Percentiles rank a stretch among this genome's conserved stretches.
phyloP scores from a whole-genome alignment of 2,329 filamentous ascomycete species.

The Pseudogymnoascus sp. region DNA sequence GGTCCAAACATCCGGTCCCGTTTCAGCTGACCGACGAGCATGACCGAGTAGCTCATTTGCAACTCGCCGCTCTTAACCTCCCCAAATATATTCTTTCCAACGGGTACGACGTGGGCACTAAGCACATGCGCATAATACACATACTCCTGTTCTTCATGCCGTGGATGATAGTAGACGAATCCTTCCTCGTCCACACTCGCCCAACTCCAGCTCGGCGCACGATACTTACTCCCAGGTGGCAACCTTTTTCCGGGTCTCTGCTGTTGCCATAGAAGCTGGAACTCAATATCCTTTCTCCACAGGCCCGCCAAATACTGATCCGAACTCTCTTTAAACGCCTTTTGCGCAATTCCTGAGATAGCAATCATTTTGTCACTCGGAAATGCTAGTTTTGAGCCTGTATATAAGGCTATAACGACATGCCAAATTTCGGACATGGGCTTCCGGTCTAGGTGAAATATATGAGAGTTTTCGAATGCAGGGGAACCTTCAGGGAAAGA shows the following conservation, averaged over 20 bases:
- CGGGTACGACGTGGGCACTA: background rate
- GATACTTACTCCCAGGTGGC: background rate
- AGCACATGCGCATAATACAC: background rate
- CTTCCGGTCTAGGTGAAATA: constrained; percentile 8
- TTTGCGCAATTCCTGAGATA: constrained; percentile 11
- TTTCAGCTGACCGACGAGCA: background rate
- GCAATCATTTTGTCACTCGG: constrained; percentile 12
- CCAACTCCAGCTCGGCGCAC: constrained; percentile 12
- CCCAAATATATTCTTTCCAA: background rate
- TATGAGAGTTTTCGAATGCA: background rate
- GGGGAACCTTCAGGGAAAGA: constrained; percentile 11
- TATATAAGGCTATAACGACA: constrained; percentile 9
- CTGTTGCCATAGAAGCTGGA: constrained; percentile 9
- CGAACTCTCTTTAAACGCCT: constrained; percentile 1
- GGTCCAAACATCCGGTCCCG: too few species aligned
- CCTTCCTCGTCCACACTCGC: constrained; percentile 9
- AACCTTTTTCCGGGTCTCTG: background rate
- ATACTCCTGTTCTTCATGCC: background rate
- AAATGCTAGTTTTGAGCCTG: constrained; percentile 10
- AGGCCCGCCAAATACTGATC: constrained; percentile 12
- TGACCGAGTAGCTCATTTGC: background rate
- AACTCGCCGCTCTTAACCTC: background rate
- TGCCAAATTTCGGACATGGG: constrained; percentile 10
- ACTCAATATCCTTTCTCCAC: constrained; percentile 13
- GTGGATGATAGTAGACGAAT: background rate